Evolutionary conservation across 129 eudicot species (phyloP).

Genomic region (Rutidosis leptorrhynchoides): DNA sequence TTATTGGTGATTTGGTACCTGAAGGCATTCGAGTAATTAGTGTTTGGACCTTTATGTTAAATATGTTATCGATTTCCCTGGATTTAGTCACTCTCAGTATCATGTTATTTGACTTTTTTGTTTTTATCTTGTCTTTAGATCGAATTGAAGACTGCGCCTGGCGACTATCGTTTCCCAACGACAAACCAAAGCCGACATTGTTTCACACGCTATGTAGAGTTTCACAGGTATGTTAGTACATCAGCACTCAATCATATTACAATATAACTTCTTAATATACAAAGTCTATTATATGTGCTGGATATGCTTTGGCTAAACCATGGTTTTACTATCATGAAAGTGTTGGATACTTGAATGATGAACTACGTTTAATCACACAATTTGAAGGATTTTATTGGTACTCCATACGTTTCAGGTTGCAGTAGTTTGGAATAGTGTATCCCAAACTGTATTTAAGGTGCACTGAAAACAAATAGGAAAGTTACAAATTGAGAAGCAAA

Average conservation of each 20-base stretch:
- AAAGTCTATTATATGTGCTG: background rate
- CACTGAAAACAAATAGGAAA: background rate
- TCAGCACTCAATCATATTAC: background rate
- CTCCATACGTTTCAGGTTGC: background rate
- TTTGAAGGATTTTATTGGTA: background rate
- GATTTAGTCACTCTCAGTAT: background rate
- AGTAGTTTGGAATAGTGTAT: background rate
- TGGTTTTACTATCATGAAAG: background rate
- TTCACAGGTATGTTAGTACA: conserved; percentile 54
- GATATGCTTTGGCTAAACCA: background rate
- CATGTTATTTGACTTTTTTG: background rate
- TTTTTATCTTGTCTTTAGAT: conserved; percentile 38
- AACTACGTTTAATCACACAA: background rate
- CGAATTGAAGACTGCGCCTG: conserved; percentile 86
- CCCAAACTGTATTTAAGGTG: background rate
- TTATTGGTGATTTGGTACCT: background rate
- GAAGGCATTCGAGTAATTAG: background rate
- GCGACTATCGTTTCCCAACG: conserved; percentile 87
- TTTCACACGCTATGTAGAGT: conserved; percentile 87
- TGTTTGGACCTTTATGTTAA: conserved; percentile 10
- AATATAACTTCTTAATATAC: background rate
- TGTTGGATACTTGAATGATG: background rate
- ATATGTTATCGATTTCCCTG: background rate
- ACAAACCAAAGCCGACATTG: conserved; percentile 88
- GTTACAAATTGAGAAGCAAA: background rate